These are phyloP conservation scores for Croton setiger DNA, from an alignment of 441 rosid species.

Conservation along the genomic window DNA sequence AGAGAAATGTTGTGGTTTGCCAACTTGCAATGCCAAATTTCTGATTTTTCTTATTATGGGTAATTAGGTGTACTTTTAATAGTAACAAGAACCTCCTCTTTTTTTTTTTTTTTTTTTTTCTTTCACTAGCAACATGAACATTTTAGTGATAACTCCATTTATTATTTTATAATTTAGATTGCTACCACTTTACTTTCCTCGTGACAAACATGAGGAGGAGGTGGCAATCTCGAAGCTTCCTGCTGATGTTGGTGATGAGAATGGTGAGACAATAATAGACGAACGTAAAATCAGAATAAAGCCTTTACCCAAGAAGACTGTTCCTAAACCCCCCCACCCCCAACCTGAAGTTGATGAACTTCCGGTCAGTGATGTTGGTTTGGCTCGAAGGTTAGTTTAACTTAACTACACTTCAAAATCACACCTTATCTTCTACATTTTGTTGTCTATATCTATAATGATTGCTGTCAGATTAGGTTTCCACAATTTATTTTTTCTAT, in stretches of 20 bases:
- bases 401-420: background rate
- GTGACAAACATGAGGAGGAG: slow-evolving; percentile 96
- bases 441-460: background rate
- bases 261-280: slow-evolving; percentile 94
- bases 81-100: no score
- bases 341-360: slow-evolving; percentile 61
- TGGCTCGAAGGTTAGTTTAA: slow-evolving; percentile 77
- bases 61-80: background rate
- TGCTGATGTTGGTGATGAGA: slow-evolving; percentile 99
- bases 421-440: background rate
- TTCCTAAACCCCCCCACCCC: slow-evolving; percentile 58
- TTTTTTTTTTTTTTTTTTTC: no score
- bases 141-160: slow-evolving; percentile 22
- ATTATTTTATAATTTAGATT: slow-evolving; percentile 48
- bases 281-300: slow-evolving; percentile 98
- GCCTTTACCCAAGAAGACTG: slow-evolving; percentile 81
- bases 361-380: slow-evolving; percentile 82
- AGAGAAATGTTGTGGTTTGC: slow-evolving; percentile 13
- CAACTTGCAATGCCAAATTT: slow-evolving; percentile 6
- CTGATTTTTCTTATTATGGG: background rate
- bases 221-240: slow-evolving; percentile 93
- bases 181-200: slow-evolving; percentile 98
- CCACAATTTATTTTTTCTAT: background rate
- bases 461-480: background rate
- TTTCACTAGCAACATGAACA: background rate